These are phyloP conservation scores for Globisporangium orthogonon DNA, from an alignment of 352 stramenopile genomes.

Conservation along the genomic window DNA sequence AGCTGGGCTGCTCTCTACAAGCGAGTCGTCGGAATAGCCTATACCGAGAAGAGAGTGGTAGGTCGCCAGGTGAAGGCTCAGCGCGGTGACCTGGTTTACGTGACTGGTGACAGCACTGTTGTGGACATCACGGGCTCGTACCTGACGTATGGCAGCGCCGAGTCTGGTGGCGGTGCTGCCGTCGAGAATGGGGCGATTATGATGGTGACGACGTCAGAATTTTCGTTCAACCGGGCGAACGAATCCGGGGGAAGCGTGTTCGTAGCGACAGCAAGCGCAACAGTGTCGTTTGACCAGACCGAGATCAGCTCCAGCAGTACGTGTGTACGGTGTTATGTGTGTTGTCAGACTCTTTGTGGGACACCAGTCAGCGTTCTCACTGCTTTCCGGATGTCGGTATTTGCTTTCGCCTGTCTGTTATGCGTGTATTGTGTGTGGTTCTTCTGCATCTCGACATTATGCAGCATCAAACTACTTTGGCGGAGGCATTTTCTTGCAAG, in stretches of 20 bases:
- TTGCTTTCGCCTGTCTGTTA: no score
- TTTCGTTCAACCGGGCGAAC: slow-evolving; percentile 32
- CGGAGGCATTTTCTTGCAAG: slow-evolving; percentile 43
- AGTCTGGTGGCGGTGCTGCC: slow-evolving; percentile 38
- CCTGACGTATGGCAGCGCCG: slow-evolving; percentile 31
- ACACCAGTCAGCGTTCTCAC: background rate
- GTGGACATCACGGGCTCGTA: slow-evolving; percentile 17
- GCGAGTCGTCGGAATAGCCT: slow-evolving; percentile 12
- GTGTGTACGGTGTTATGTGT: background rate
- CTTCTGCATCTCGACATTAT: background rate
- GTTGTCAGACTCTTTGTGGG: background rate
- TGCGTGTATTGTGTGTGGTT: no score
- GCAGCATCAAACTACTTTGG: slow-evolving; percentile 42
- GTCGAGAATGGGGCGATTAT: slow-evolving; percentile 23
- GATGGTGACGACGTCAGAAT: slow-evolving; percentile 12
- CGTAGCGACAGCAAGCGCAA: slow-evolving; percentile 17
- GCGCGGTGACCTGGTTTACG: slow-evolving; percentile 30
- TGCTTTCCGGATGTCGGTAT: background rate
- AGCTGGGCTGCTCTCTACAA: slow-evolving; percentile 18
- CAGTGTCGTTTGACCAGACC: slow-evolving; percentile 20
- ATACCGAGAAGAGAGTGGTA: slow-evolving; percentile 7
- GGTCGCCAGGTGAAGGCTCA: slow-evolving; percentile 6
- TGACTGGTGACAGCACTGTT: slow-evolving; percentile 15
- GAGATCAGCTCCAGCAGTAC: slow-evolving; percentile 33
- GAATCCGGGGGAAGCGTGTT: slow-evolving; percentile 45